Evolutionary conservation across 768 basidiomycete species (phyloP).

Genomic region (Kwoniella sp.): DNA sequence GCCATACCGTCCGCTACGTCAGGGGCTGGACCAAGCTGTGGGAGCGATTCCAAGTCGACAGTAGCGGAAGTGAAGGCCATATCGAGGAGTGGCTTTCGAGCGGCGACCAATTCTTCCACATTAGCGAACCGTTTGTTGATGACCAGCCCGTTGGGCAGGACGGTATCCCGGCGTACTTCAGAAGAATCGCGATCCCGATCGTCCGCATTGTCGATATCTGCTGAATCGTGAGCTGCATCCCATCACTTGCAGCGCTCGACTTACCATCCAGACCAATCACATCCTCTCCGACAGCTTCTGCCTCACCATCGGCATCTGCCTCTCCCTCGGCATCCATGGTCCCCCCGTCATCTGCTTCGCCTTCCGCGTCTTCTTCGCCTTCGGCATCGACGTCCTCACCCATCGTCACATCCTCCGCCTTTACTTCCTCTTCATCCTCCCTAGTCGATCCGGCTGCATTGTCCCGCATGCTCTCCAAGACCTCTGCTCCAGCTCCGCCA

Average conservation of each 20-base stretch:
- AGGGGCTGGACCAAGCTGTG: conserved; percentile 1
- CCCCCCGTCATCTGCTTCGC: conserved; percentile 51
- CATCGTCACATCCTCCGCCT: conserved; percentile 13
- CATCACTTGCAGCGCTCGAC: neutral
- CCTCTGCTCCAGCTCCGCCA: conserved; percentile 23
- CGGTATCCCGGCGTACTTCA: conserved; percentile 14
- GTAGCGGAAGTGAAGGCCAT: conserved; percentile 22
- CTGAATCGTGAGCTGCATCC: too few relatives aligned
- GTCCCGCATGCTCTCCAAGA: conserved; percentile 9
- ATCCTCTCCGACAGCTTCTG: conserved; percentile 51
- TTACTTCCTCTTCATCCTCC: conserved; percentile 22
- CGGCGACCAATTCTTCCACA: conserved; percentile 22
- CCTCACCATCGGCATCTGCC: conserved; percentile 27
- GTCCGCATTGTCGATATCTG: conserved; percentile 26
- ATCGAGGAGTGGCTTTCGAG: conserved; percentile 30
- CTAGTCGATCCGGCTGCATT: neutral
- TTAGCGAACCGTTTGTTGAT: conserved; percentile 34
- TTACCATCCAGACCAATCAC: conserved; percentile 36
- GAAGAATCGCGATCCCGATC: conserved; percentile 17
- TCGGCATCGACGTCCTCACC: conserved; percentile 19
- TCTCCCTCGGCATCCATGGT: conserved; percentile 39
- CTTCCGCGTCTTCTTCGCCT: conserved; percentile 19
- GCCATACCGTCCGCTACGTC: conserved; percentile 1
- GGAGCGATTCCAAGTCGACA: conserved; percentile 24
- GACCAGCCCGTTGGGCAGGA: conserved; percentile 32